phyloP scores from a whole-genome alignment of 75 land plant species.

The Selaginella tamariscina region DNA sequence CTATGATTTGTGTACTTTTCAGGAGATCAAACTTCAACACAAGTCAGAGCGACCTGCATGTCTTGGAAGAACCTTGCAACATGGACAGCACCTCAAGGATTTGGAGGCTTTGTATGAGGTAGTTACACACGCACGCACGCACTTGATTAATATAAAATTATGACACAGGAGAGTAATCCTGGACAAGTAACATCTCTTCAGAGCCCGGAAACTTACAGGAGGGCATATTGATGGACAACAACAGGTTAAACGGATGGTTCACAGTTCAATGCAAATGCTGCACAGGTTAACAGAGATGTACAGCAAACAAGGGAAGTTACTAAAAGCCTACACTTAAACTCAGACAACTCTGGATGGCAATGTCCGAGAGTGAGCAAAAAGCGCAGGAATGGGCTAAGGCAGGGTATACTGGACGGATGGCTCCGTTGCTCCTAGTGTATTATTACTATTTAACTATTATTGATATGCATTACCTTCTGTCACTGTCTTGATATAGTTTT shows the following conservation, averaged over 20 bases:
- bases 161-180: neutral
- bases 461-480: no score
- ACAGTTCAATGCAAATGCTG: neutral
- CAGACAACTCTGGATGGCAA: neutral
- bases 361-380: neutral
- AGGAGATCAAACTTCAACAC: no score
- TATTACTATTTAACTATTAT: no score
- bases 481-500: no score
- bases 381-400: neutral
- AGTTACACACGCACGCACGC: no score
- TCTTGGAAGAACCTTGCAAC: no score
- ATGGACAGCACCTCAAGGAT: no score
- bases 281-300: neutral
- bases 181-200: neutral
- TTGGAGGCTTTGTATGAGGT: no score
- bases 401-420: neutral
- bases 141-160: no score
- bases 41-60: no score
- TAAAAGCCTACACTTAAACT: neutral
- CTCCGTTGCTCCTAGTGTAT: no score
- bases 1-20: no score
- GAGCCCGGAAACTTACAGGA: neutral
- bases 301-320: neutral
- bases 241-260: neutral
- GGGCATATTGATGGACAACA: neutral